Percentiles rank a stretch among this genome's conserved stretches.
Conservation (phyloP, 2,329 filamentous ascomycete genomes). For the Pezicula radicicola region DNA sequence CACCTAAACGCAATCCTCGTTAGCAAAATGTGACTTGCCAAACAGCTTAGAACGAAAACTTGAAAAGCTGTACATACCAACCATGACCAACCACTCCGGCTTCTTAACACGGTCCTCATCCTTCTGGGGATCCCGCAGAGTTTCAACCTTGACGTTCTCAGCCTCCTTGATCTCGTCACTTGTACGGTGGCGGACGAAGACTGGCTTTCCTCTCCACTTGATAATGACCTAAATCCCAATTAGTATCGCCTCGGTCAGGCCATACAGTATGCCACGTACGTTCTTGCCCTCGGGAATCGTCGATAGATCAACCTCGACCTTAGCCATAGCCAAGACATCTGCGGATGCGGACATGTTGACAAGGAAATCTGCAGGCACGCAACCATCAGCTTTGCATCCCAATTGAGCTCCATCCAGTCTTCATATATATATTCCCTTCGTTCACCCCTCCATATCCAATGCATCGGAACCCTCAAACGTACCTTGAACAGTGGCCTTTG, state of each 20-base stretch:
- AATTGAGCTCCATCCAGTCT: constrained; percentile 11
- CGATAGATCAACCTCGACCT: constrained; percentile 94
- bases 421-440: not conserved
- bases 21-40: constrained; percentile 17
- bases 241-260: constrained; percentile 4
- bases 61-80: constrained; percentile 57
- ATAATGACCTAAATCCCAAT: constrained; percentile 73
- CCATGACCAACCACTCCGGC: constrained; percentile 98
- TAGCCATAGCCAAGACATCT: constrained; percentile 97
- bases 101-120: constrained; percentile 95
- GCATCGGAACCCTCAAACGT: constrained; percentile 37
- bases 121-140: constrained; percentile 85
- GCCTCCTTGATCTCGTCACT: constrained; percentile 90
- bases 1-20: constrained; percentile 53
- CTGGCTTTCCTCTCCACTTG: constrained; percentile 99
- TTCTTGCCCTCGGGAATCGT: constrained; percentile 99
- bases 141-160: constrained; percentile 78
- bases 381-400: constrained; percentile 16
- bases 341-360: constrained; percentile 99
- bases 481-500: constrained; percentile 98
- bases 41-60: not conserved
- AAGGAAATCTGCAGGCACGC: constrained; percentile 74
- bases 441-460: constrained; percentile 2
- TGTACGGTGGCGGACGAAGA: constrained; percentile 99
- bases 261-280: constrained; percentile 51